A percentile compares a stretch with the other conserved stretches of the same genome.
Conservation (phyloP, 352 stramenopile genomes). For the Phytophthora hybrid region DNA sequence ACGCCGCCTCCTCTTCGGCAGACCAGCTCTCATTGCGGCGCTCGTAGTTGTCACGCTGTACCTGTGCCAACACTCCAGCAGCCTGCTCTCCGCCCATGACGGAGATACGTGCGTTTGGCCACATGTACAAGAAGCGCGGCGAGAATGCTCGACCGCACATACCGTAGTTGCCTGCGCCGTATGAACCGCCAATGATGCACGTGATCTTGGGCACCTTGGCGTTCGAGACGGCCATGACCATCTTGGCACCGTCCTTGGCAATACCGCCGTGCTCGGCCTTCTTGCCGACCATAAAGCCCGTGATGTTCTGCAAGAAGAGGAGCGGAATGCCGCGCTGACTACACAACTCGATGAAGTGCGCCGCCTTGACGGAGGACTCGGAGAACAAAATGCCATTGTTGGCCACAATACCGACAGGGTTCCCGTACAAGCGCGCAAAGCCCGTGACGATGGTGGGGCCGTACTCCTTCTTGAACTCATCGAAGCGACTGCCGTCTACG, state of each 20-base stretch:
- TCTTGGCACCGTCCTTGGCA: slow-evolving; percentile 96
- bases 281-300: slow-evolving; percentile 98
- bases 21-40: slow-evolving; percentile 72
- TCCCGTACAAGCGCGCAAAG: slow-evolving; percentile 96
- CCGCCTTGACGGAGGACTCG: slow-evolving; percentile 93
- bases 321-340: slow-evolving; percentile 96
- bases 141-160: slow-evolving; percentile 98
- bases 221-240: slow-evolving; percentile 96
- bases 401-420: slow-evolving; percentile 96
- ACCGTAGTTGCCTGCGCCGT: slow-evolving; percentile 97
- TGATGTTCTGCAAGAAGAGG: slow-evolving; percentile 99
- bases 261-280: slow-evolving; percentile 98
- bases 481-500: slow-evolving; percentile 96
- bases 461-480: slow-evolving; percentile 98
- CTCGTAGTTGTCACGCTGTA: slow-evolving; percentile 92
- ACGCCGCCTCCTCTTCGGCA: slow-evolving; percentile 88
- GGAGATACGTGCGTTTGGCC: slow-evolving; percentile 96
- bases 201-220: slow-evolving; percentile 98
- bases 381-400: slow-evolving; percentile 99
- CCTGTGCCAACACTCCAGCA: slow-evolving; percentile 95
- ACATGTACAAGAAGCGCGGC: slow-evolving; percentile 98
- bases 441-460: slow-evolving; percentile 97
- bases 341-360: slow-evolving; percentile 99
- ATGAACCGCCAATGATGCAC: slow-evolving; percentile 96
- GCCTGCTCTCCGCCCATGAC: slow-evolving; percentile 99